phyloP scores from a whole-genome alignment of 2,329 filamentous ascomycete genomes.

The Claviceps sp. region DNA sequence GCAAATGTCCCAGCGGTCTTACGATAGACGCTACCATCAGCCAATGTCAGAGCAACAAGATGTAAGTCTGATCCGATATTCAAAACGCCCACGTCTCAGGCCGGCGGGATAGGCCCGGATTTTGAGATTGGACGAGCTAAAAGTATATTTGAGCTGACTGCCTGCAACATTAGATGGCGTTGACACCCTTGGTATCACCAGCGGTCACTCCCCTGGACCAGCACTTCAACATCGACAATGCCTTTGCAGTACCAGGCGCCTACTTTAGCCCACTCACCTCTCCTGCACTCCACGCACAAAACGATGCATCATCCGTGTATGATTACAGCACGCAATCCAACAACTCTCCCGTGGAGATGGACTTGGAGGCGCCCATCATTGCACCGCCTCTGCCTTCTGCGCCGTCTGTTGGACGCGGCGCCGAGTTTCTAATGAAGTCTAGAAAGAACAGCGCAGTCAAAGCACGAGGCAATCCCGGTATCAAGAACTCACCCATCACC shows the following conservation, averaged over 20 bases:
- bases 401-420: slow-evolving; percentile 23
- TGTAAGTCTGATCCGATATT: slow-evolving; percentile 24
- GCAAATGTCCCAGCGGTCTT: slow-evolving; percentile 41
- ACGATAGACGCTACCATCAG: slow-evolving; percentile 50
- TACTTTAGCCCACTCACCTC: slow-evolving; percentile 80
- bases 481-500: slow-evolving; percentile 60
- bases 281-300: slow-evolving; percentile 63
- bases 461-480: slow-evolving; percentile 35
- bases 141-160: neutral
- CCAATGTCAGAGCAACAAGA: slow-evolving; percentile 57
- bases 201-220: slow-evolving; percentile 68
- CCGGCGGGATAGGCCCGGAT: too few relatives aligned
- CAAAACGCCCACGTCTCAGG: too few relatives aligned
- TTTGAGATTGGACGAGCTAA: neutral
- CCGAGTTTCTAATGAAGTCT: slow-evolving; percentile 37
- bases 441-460: slow-evolving; percentile 39
- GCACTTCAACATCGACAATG: slow-evolving; percentile 47
- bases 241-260: slow-evolving; percentile 51
- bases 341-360: slow-evolving; percentile 46
- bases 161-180: slow-evolving; percentile 43
- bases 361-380: slow-evolving; percentile 30
- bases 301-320: slow-evolving; percentile 32
- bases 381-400: slow-evolving; percentile 8
- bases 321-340: slow-evolving; percentile 31
- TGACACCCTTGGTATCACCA: slow-evolving; percentile 73